Percentiles rank a stretch among this genome's conserved stretches.
Conservation (phyloP, 257 asterid genomes). For the Eucommia ulmoides region DNA sequence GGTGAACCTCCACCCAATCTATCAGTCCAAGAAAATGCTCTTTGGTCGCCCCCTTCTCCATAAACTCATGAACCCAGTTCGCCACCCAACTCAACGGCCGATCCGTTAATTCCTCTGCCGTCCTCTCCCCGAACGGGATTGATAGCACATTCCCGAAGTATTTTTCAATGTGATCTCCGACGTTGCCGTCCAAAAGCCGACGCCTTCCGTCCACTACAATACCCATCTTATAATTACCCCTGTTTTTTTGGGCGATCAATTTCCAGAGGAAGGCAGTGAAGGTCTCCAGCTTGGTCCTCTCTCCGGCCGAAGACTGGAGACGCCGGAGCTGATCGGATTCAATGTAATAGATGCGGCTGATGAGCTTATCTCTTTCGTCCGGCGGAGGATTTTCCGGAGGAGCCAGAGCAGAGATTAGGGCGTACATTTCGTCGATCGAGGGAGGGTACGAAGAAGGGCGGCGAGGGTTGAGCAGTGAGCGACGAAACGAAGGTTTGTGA, state of each 20-base stretch:
- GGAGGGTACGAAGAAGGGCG: constrained; percentile 25
- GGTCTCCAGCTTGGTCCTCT: constrained; percentile 40
- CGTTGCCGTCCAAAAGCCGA: constrained; percentile 11
- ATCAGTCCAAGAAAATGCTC: constrained; percentile 67
- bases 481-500: constrained; percentile 45
- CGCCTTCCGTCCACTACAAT: constrained; percentile 64
- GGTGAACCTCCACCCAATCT: constrained; percentile 66
- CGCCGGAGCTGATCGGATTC: constrained; percentile 18
- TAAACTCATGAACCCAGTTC: constrained; percentile 28
- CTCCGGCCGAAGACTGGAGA: constrained; percentile 23
- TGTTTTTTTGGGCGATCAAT: constrained; percentile 20
- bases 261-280: constrained; percentile 71
- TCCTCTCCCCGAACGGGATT: constrained; percentile 46
- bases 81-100: constrained; percentile 34
- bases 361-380: not conserved
- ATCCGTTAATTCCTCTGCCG: constrained; percentile 20
- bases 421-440: constrained; percentile 26
- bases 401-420: constrained; percentile 15
- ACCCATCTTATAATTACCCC: too few species aligned
- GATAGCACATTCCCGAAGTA: constrained; percentile 63
- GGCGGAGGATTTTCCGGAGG: constrained; percentile 5
- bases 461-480: constrained; percentile 44
- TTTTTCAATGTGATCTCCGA: constrained; percentile 1
- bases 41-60: constrained; percentile 19
- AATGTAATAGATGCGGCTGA: constrained; percentile 54